Base-by-base conservation (phyloP, 257 asterid genomes). In the Verbena officinalis region DNA sequence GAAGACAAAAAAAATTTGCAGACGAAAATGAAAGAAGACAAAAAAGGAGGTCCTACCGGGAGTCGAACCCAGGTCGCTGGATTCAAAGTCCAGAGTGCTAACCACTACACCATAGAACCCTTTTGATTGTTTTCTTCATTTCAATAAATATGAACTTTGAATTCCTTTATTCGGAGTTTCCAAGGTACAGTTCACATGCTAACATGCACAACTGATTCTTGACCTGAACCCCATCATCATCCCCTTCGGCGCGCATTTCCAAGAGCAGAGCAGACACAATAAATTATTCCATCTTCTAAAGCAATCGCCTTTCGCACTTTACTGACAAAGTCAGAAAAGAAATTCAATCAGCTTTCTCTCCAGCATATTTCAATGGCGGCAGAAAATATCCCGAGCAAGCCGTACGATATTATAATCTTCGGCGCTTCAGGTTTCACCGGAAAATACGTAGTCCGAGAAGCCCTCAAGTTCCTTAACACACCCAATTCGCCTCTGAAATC, bases 41-140 rank as follows among this genome's bases (percentile, higher is more conserved):
- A 2, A 4, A 16, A 52, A 11, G n/a, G 1, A 86, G 97, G 97
- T 89, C 96, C 96, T 66, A 87, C 97, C 96, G 93, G 96, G 93
- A 87, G 95, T 89, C 93, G 87, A 92, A 87, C 97, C 97, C 97
- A 87, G 95, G 96, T 92, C 89, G 93, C 95, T 86, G 97, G 93
- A 89, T 92, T 92, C 97, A 92, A 92, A 92, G 93, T 92, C 89
- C 95, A 86, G 95, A 91, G 97, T 89, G 96, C 93, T 92, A 89
- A 86, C 96, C 96, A 87, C 96, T 89, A 92, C 96, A 89, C 93
- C 96, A 87, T 80, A 62, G 86, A 80, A 83, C 83, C 86, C 1
- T 1, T 42, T 1, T 42, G 46, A 11, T 42, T 42, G 46, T 9
- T 2, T 36, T 36, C 11, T 36, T 1, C 40, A 36, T 36, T 36